Conservation (phyloP, 345 rosid species). For the Abelmoschus esculentus region DNA sequence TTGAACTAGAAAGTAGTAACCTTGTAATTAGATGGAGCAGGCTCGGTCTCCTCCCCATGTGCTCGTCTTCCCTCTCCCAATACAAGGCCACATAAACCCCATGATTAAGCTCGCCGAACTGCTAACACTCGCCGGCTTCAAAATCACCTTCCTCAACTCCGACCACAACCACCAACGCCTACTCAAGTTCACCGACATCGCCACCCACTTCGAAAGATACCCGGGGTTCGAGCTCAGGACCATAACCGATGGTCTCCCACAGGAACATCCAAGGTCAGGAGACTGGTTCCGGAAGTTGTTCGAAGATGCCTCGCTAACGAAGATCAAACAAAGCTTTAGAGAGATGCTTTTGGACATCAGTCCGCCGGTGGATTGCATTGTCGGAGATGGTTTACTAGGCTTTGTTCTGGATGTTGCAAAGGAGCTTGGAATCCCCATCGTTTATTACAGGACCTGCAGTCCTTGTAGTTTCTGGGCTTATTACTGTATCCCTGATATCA, state of each 20-base stretch:
- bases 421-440: conserved; percentile 25
- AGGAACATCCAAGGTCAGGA: neutral
- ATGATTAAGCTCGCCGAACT: conserved; percentile 62
- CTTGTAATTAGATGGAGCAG: neutral
- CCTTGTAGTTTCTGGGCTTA: conserved; percentile 30
- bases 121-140: conserved; percentile 33
- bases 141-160: conserved; percentile 52
- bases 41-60: conserved; percentile 19
- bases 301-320: neutral
- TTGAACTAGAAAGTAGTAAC: too few species aligned
- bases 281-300: conserved; percentile 13
- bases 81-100: conserved; percentile 60
- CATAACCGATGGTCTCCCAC: too few species aligned
- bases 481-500: conserved; percentile 22
- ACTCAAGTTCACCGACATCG: conserved; percentile 14
- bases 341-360: conserved; percentile 10
- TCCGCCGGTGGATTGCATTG: conserved; percentile 25
- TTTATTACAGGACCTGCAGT: conserved; percentile 29
- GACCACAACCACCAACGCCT: conserved; percentile 26
- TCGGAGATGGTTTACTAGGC: conserved; percentile 34
- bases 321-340: neutral
- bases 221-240: too few species aligned
- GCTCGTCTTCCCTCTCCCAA: conserved; percentile 49
- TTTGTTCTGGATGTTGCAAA: conserved; percentile 22
- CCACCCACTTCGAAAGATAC: conserved; percentile 29